A percentile compares a stretch with the other conserved stretches of the same genome.
phyloP scores from a whole-genome alignment of 108 stramenopile species.

The Hondaea fermentalgiana region DNA sequence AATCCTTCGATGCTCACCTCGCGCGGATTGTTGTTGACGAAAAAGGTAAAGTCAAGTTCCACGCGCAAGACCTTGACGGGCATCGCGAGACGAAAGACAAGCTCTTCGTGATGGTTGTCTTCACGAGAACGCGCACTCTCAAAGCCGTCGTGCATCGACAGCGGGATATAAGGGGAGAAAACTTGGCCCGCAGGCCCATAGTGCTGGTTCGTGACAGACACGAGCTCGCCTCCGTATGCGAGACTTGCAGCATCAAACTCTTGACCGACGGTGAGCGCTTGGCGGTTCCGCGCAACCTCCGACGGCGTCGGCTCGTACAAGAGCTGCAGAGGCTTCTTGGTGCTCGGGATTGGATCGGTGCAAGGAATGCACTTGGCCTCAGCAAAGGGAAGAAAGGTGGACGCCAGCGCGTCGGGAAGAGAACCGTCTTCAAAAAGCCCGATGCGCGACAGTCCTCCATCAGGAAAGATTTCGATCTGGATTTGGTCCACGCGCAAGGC shows the following conservation, averaged over 20 bases:
- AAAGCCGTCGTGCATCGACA: constrained; percentile 3
- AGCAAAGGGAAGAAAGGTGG: background rate
- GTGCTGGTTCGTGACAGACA: constrained; percentile 4
- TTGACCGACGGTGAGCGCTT: background rate
- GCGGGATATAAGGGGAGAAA: background rate
- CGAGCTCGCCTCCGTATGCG: constrained; percentile 7
- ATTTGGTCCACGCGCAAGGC: background rate
- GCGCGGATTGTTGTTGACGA: background rate
- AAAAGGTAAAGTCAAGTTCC: constrained; percentile 1
- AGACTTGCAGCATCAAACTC: constrained; percentile 3
- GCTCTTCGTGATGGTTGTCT: background rate
- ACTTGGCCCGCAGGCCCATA: constrained; percentile 8
- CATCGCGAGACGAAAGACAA: background rate
- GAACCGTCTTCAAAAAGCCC: background rate
- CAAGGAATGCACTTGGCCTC: background rate
- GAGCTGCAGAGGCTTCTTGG: background rate
- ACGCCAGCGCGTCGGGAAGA: background rate
- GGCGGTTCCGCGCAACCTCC: background rate
- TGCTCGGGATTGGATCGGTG: background rate
- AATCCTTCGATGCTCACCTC: background rate
- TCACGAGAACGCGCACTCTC: background rate
- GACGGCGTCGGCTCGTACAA: background rate
- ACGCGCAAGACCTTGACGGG: background rate
- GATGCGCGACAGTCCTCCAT: background rate
- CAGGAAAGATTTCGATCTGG: background rate